These are phyloP conservation scores for Silene coronaria DNA, from an alignment of 179 eudicot species.

Conservation along the genomic window DNA sequence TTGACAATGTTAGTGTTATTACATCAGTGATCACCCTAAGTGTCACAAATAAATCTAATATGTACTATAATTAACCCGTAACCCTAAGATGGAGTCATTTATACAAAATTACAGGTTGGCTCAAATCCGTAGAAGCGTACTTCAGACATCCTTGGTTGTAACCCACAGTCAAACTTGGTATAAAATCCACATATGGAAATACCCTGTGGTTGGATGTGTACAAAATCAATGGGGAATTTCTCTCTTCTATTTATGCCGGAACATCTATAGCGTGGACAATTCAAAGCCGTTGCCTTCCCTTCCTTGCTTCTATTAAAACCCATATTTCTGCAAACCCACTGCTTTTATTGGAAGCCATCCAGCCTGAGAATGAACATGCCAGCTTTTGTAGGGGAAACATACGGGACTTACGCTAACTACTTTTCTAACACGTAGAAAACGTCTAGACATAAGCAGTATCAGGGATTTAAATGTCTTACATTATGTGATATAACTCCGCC, in stretches of 20 bases:
- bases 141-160: not conserved
- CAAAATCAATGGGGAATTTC: no score
- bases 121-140: not conserved
- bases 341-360: not conserved
- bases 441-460: not conserved
- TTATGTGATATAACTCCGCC: not conserved
- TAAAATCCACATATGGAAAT: not conserved
- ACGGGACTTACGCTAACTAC: not conserved
- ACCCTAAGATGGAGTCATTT: no score
- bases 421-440: not conserved
- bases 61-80: no score
- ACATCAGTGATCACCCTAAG: constrained; percentile 3
- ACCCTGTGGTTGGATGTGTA: not conserved
- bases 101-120: not conserved
- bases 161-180: not conserved
- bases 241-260: no score
- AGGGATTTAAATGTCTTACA: not conserved
- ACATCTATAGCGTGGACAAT: no score
- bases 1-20: not conserved
- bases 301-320: not conserved
- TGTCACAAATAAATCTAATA: no score
- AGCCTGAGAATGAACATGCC: not conserved
- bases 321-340: not conserved
- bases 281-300: not conserved
- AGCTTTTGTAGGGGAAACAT: not conserved